Base-by-base conservation (phyloP, 805 yeast genomes). In the Metschnikowia lachancei region DNA sequence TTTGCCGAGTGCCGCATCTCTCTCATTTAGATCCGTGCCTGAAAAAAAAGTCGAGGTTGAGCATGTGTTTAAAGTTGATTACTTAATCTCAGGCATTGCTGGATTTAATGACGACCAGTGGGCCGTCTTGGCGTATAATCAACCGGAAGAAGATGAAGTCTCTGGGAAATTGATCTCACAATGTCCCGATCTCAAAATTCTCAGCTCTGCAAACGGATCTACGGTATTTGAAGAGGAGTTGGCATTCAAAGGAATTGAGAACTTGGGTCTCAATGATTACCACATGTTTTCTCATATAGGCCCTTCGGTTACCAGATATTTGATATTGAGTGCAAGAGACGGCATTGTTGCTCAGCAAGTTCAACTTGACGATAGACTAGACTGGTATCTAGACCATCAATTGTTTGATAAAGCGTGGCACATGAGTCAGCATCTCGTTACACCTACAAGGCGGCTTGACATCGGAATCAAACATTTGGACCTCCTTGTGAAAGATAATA, bases 171-270 rank as follows among this genome's bases (percentile, higher is more conserved):
- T 57, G 19, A 57, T 54, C 8, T 70, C 67, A 13, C 65, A 65
- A 28, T 76, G 83, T 11, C 96, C 98, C 0, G 97, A 91, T 53
- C 66, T 92, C 19, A 79, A 83, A 49, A 71, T 94, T 1, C 66
- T 88, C 16, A 83, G 85, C 60, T 70, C 83, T 1, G 55, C 68
- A 1, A 79, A 82, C 8, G 88, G 92, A 8, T 85, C 80, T 47
- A 95, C 87, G 41, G 74, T 79, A 12, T 82, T 86, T 43, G 88
- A 83, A 18, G 97, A 92, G 62, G 95, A 85, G 59, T 74, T 92
- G 2, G 80, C 84, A 0, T 64, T 88, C 47, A 77, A 76, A 41
- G 78, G 79, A 29, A 36, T 37, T 9, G 74, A 79, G 18, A 69
- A 74, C 12, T 65, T 88, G 36, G 90, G 95, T 0, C 69, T 86